phyloP scores from a whole-genome alignment of 1,139 yeast genomes.

The Candida sp. region DNA sequence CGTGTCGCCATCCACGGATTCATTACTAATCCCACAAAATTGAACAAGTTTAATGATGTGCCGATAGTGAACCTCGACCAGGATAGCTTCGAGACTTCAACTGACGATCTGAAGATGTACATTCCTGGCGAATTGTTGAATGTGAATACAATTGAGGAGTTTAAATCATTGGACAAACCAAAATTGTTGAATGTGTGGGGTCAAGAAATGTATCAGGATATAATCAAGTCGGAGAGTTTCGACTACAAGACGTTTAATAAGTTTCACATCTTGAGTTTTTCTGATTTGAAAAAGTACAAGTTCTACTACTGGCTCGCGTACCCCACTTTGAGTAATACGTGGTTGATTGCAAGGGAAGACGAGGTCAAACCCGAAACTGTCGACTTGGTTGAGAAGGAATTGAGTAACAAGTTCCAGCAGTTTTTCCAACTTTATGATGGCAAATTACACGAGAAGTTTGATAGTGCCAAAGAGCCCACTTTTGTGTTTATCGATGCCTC shows the following conservation, averaged over 20 bases:
- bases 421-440: constrained; percentile 18
- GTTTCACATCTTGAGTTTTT: constrained; percentile 71
- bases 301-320: constrained; percentile 91
- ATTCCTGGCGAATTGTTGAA: constrained; percentile 48
- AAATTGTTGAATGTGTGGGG: constrained; percentile 54
- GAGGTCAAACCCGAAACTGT: constrained; percentile 8
- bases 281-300: constrained; percentile 87
- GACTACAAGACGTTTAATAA: constrained; percentile 24
- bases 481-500: constrained; percentile 71
- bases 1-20: constrained; percentile 44
- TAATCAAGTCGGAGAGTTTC: constrained; percentile 13
- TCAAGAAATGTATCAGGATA: constrained; percentile 22
- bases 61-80: constrained; percentile 43
- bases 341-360: constrained; percentile 28
- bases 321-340: constrained; percentile 61
- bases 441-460: constrained; percentile 6
- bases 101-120: constrained; percentile 15
- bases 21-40: constrained; percentile 29
- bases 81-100: constrained; percentile 39
- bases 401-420: constrained; percentile 10
- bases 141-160: constrained; percentile 86
- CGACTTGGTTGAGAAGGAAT: constrained; percentile 1
- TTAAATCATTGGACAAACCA: constrained; percentile 69
- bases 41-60: constrained; percentile 45
- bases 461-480: constrained; percentile 9